These are phyloP conservation scores for Coemansia sp. DNA, from an alignment of 192 early-diverging fungal genomes.

Conservation along the genomic window DNA sequence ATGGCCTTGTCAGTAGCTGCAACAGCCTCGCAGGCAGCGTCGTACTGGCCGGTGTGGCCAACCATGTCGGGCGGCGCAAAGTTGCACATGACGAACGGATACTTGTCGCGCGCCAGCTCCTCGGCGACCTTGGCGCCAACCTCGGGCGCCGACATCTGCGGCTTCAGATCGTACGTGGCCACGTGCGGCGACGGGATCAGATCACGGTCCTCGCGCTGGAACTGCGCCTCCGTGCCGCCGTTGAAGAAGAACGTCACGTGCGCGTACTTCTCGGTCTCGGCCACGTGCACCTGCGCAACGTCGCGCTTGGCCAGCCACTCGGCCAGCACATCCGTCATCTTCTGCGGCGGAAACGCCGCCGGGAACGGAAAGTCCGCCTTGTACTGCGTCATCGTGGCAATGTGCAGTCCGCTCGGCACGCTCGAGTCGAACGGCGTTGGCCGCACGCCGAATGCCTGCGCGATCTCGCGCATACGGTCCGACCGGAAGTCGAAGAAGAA, in stretches of 20 bases:
- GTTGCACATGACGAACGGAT: slow-evolving; percentile 97
- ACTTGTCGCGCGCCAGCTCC: slow-evolving; percentile 72
- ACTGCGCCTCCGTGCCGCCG: slow-evolving; percentile 94
- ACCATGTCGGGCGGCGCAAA: slow-evolving; percentile 99
- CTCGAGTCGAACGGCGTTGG: slow-evolving; percentile 81
- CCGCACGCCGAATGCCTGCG: slow-evolving; percentile 79
- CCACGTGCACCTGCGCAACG: slow-evolving; percentile 93
- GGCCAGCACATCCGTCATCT: slow-evolving; percentile 96
- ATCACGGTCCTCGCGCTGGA: slow-evolving; percentile 82
- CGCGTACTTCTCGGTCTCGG: slow-evolving; percentile 99
- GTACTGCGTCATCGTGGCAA: slow-evolving; percentile 97
- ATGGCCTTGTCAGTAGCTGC: slow-evolving; percentile 95
- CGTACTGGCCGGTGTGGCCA: slow-evolving; percentile 96
- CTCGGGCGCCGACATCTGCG: slow-evolving; percentile 89
- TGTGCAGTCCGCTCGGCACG: slow-evolving; percentile 77
- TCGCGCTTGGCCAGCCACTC: slow-evolving; percentile 91
- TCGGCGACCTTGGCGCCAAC: slow-evolving; percentile 92
- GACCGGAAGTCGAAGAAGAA: slow-evolving; percentile 99
- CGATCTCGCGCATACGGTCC: slow-evolving; percentile 96
- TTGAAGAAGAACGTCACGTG: slow-evolving; percentile 99
- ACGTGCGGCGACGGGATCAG: slow-evolving; percentile 92
- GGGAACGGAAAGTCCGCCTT: slow-evolving; percentile 96
- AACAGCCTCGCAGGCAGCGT: slow-evolving; percentile 87
- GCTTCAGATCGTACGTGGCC: slow-evolving; percentile 96
- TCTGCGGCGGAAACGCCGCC: slow-evolving; percentile 94